Conservation (phyloP, 768 basidiomycete species). For the Rubroboletus pulcherrimus region DNA sequence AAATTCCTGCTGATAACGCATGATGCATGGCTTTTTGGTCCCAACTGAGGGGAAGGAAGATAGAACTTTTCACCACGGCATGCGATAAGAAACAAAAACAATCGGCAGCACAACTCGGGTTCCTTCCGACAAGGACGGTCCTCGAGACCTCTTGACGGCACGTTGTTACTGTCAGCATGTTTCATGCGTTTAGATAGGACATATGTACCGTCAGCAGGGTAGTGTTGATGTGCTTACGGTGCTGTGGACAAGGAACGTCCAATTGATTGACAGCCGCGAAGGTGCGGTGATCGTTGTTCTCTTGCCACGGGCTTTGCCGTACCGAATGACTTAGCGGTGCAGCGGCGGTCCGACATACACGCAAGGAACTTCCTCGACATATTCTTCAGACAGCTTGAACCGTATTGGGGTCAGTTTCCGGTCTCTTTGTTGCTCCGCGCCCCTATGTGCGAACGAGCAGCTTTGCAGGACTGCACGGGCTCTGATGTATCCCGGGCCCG, state of each 20-base stretch:
- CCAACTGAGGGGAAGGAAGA: neutral
- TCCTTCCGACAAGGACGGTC: constrained; percentile 3
- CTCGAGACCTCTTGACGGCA: neutral
- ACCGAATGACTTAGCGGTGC: neutral
- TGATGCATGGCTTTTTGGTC: neutral
- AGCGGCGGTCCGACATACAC: neutral
- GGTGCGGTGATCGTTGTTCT: neutral
- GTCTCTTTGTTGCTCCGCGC: neutral
- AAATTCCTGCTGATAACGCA: neutral
- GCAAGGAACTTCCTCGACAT: neutral
- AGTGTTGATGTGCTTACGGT: too few relatives aligned
- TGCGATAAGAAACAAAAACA: neutral
- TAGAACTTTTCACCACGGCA: neutral
- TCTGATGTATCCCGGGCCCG: neutral
- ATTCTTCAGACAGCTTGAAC: too few relatives aligned
- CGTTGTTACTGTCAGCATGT: neutral
- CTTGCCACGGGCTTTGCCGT: neutral
- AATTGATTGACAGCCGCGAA: neutral
- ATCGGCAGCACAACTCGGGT: neutral
- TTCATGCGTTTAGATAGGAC: neutral
- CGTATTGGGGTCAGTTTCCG: neutral
- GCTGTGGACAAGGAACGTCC: neutral
- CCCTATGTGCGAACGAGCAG: neutral
- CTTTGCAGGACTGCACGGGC: neutral
- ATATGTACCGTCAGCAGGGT: too few relatives aligned